Evolutionary conservation across 306 rosid species (phyloP).

Genomic region (Quercus engelmannii): DNA sequence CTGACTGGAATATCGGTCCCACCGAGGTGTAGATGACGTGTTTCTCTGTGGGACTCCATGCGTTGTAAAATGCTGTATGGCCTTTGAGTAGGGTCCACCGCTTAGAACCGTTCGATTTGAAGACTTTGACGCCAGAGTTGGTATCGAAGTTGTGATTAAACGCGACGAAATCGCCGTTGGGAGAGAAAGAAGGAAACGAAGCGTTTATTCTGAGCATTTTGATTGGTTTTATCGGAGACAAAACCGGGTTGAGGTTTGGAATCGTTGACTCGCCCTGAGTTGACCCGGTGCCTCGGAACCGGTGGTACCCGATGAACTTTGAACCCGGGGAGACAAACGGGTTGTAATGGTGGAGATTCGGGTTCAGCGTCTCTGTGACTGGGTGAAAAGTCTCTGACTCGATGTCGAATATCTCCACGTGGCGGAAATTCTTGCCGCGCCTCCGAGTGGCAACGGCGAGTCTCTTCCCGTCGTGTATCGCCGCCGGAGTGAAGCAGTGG

Average conservation of each 20-base stretch:
- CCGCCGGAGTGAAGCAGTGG: slow-evolving; percentile 84
- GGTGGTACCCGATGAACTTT: slow-evolving; percentile 63
- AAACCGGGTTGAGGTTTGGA: slow-evolving; percentile 47
- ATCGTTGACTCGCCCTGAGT: slow-evolving; percentile 42
- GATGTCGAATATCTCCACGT: slow-evolving; percentile 59
- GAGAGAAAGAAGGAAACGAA: slow-evolving; percentile 63
- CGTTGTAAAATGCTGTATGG: slow-evolving; percentile 53
- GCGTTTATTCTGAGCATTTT: slow-evolving; percentile 58
- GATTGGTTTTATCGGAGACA: slow-evolving; percentile 42
- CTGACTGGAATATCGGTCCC: slow-evolving; percentile 64
- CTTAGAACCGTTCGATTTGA: slow-evolving; percentile 61
- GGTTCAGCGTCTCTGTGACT: slow-evolving; percentile 46
- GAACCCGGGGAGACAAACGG: slow-evolving; percentile 72
- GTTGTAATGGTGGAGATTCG: slow-evolving; percentile 69
- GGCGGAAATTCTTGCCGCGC: slow-evolving; percentile 37
- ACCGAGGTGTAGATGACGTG: slow-evolving; percentile 68
- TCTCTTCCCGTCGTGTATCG: slow-evolving; percentile 50
- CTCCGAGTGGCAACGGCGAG: slow-evolving; percentile 78
- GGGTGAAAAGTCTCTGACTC: slow-evolving; percentile 37
- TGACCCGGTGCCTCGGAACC: slow-evolving; percentile 62
- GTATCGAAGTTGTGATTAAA: slow-evolving; percentile 31
- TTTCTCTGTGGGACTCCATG: slow-evolving; percentile 63
- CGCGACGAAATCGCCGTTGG: slow-evolving; percentile 50
- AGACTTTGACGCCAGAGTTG: slow-evolving; percentile 36
- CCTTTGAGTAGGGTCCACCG: slow-evolving; percentile 57